phyloP scores from a whole-genome alignment of 1,139 yeast genomes.

The Scheffersomyces segobiensis region DNA sequence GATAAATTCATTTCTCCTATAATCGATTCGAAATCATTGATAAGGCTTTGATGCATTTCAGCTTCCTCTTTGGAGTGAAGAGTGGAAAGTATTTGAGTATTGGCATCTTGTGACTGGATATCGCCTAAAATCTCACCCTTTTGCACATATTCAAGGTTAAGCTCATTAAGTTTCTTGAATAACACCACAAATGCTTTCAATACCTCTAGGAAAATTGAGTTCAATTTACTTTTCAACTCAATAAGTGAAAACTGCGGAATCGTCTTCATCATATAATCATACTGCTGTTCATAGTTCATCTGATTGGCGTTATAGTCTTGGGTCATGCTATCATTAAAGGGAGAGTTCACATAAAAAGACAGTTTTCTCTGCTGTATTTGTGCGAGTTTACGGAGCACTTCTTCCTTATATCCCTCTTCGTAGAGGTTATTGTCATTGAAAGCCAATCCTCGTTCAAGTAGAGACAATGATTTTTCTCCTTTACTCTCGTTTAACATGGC shows the following conservation, averaged over 20 bases:
- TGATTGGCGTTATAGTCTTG: conserved; percentile 13
- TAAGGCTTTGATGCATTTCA: conserved; percentile 27
- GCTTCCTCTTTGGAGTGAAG: conserved; percentile 36
- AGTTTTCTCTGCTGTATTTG: conserved; percentile 19
- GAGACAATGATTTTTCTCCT: conserved; percentile 28
- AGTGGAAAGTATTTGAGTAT: conserved; percentile 15
- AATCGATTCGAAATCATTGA: conserved; percentile 32
- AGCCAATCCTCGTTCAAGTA: conserved; percentile 34
- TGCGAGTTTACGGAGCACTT: conserved; percentile 22
- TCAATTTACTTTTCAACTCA: conserved; percentile 32
- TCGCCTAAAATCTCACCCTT: conserved; percentile 32
- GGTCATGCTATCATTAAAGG: conserved; percentile 23
- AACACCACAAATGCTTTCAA: conserved; percentile 32
- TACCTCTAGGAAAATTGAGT: conserved; percentile 36
- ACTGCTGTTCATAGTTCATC: conserved; percentile 26
- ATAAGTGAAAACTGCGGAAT: conserved; percentile 34
- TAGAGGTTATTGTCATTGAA: conserved; percentile 26
- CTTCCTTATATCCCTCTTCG: conserved; percentile 35
- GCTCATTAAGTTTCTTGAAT: conserved; percentile 32
- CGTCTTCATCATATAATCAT: conserved; percentile 25
- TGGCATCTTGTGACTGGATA: conserved; percentile 12
- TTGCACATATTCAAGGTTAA: conserved; percentile 27
- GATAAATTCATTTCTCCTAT: conserved; percentile 20
- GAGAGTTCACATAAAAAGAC: conserved; percentile 26
- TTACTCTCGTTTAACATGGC: conserved; percentile 41